Percentiles rank a stretch among this genome's conserved stretches.
Conservation (phyloP, 2,329 filamentous ascomycete species). For the Ceratocystis huliohia region DNA sequence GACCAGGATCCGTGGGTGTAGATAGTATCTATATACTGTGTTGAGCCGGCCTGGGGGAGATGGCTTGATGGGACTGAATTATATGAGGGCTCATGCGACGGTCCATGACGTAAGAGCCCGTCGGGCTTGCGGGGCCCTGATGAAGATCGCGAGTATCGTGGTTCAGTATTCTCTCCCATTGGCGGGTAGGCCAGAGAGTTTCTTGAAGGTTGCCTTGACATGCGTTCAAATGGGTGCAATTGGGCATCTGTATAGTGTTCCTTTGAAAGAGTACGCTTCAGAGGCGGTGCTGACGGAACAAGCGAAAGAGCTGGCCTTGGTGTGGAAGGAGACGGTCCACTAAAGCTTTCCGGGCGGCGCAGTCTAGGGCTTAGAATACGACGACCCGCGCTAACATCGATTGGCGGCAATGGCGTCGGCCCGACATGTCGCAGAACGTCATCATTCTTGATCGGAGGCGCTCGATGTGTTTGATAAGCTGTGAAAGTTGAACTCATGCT, state of each 20-base stretch:
- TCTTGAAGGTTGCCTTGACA: neutral
- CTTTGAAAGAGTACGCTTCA: neutral
- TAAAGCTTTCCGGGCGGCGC: neutral
- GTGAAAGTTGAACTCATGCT: neutral
- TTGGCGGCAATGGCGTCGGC: neutral
- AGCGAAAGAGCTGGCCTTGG: neutral
- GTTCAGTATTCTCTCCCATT: neutral
- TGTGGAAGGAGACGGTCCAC: neutral
- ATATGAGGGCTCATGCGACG: neutral
- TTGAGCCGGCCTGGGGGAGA: neutral
- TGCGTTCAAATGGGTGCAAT: neutral
- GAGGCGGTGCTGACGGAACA: neutral
- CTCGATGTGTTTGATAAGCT: neutral
- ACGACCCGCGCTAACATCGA: neutral
- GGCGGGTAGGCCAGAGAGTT: neutral
- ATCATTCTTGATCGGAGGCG: neutral
- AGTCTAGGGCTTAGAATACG: slow-evolving; percentile 2
- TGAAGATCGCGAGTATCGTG: neutral
- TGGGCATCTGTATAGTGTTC: neutral
- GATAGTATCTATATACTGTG: neutral
- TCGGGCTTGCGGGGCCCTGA: neutral
- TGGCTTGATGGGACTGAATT: neutral
- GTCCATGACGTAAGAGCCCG: neutral
- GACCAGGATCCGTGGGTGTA: neutral
- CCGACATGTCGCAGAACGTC: neutral